Conservation (phyloP, 75 land plant species). For the Sequoiadendron giganteum region DNA sequence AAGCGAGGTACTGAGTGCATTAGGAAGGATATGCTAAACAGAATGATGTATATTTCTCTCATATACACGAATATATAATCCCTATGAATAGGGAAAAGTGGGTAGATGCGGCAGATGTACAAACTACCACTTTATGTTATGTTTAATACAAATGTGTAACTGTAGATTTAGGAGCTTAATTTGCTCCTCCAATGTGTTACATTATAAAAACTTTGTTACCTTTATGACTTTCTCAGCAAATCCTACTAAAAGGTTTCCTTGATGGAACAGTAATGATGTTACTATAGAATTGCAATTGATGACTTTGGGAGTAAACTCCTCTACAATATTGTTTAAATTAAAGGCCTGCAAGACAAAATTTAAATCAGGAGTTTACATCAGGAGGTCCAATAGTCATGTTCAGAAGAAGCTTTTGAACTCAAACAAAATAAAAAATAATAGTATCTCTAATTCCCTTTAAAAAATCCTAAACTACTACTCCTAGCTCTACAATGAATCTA, state of each 20-base stretch:
- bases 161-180: neutral
- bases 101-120: too few relatives aligned
- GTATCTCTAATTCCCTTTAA: neutral
- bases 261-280: slow-evolving; percentile 38
- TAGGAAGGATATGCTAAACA: too few relatives aligned
- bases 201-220: slow-evolving; percentile 26
- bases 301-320: slow-evolving; percentile 31
- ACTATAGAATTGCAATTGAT: slow-evolving; percentile 39
- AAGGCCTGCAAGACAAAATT: slow-evolving; percentile 35
- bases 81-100: too few relatives aligned
- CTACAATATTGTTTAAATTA: slow-evolving; percentile 20
- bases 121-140: too few relatives aligned
- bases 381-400: neutral
- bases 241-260: slow-evolving; percentile 63
- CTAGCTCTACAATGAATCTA: neutral
- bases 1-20: too few relatives aligned
- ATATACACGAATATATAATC: too few relatives aligned
- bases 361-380: neutral
- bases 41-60: too few relatives aligned
- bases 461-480: neutral
- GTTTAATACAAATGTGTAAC: too few relatives aligned
- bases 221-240: slow-evolving; percentile 43
- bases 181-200: neutral
- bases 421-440: neutral
- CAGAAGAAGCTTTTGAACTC: neutral